These are phyloP conservation scores for Lentinula edodes DNA, from an alignment of 768 basidiomycete species.

Conservation along the genomic window DNA sequence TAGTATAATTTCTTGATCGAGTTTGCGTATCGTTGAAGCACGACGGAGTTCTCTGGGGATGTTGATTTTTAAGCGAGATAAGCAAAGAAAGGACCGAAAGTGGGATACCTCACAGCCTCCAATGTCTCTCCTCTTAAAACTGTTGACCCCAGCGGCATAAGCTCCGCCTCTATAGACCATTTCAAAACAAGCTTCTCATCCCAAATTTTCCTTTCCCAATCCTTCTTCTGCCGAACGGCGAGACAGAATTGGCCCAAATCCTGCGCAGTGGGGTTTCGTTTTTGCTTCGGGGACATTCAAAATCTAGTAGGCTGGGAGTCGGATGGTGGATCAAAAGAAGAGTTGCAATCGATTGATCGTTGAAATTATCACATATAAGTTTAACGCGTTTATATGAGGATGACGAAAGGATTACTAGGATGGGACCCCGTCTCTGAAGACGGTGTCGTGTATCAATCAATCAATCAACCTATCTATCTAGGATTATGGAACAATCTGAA, in stretches of 20 bases:
- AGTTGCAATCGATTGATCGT: too few species aligned
- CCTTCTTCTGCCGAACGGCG: background rate
- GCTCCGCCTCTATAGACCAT: conserved; percentile 2
- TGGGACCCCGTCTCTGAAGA: too few species aligned
- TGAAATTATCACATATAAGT: too few species aligned
- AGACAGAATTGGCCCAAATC: background rate
- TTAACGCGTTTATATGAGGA: too few species aligned
- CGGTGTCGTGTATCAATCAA: too few species aligned
- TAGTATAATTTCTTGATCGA: background rate
- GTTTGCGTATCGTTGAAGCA: background rate
- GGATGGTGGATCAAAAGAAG: too few species aligned
- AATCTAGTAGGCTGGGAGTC: too few species aligned
- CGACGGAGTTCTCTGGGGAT: background rate
- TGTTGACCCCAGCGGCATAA: background rate
- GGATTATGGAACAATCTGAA: too few species aligned
- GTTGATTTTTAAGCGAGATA: background rate
- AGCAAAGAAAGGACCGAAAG: background rate
- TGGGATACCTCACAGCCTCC: background rate
- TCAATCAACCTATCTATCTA: too few species aligned
- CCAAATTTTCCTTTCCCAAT: background rate
- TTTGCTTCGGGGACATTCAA: too few species aligned
- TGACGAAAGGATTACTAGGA: too few species aligned
- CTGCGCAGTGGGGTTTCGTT: background rate
- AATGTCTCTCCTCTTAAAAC: background rate
- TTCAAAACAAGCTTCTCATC: background rate